These are phyloP conservation scores for Boehmeria nivea DNA, from an alignment of 306 rosid genomes.

Conservation along the genomic window DNA sequence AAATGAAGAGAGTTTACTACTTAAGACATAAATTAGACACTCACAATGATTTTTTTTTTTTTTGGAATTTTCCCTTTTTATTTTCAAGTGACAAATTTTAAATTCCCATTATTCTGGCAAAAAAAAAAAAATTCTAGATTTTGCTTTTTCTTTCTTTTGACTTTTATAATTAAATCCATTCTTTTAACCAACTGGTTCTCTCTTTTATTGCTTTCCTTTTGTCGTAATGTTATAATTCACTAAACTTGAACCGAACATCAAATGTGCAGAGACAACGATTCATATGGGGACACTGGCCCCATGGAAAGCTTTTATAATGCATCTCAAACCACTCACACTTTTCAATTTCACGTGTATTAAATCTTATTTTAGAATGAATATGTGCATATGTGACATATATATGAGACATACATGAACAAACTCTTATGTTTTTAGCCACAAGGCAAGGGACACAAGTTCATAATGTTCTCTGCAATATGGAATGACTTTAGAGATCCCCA, in stretches of 20 bases:
- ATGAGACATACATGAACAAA: background rate
- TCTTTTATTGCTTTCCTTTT: background rate
- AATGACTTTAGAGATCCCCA: background rate
- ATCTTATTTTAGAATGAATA: background rate
- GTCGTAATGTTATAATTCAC: background rate
- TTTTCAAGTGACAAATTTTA: too few relatives aligned
- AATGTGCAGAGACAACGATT: background rate
- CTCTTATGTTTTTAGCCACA: background rate
- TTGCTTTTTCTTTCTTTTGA: background rate
- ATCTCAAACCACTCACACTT: constrained; percentile 2
- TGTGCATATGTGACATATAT: too few relatives aligned
- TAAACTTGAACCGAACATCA: constrained; percentile 2
- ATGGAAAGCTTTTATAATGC: background rate
- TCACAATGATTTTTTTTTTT: too few relatives aligned
- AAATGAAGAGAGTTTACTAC: too few relatives aligned
- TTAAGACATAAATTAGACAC: too few relatives aligned
- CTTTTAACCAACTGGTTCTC: background rate
- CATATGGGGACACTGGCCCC: constrained; percentile 1
- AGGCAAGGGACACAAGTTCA: background rate
- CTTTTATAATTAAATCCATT: background rate
- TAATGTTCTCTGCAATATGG: background rate
- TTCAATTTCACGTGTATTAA: background rate
- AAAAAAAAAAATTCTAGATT: background rate
- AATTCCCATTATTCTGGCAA: too few relatives aligned
- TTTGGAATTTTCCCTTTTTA: too few relatives aligned